A percentile compares a stretch with the other conserved stretches of the same genome.
phyloP scores from a whole-genome alignment of 2,329 filamentous ascomycete species.

The Diaporthe longicolla region DNA sequence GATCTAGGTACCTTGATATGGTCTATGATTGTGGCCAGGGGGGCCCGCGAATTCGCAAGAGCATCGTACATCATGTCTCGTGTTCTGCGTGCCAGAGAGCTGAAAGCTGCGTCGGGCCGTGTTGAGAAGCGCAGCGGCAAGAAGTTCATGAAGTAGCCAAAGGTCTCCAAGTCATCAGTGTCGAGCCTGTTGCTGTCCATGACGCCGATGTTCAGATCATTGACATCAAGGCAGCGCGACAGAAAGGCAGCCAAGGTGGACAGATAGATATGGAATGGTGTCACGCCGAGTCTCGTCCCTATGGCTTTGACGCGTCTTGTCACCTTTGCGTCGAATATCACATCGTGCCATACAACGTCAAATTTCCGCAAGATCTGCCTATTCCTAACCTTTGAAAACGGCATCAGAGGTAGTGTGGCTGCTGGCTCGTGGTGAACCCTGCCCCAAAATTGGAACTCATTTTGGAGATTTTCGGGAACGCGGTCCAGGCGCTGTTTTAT shows the following conservation, averaged over 20 bases:
- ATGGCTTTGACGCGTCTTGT: background rate
- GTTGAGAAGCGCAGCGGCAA: slow-evolving; percentile 58
- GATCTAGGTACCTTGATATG: slow-evolving; percentile 58
- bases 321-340: no score
- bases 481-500: no score
- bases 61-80: slow-evolving; percentile 51
- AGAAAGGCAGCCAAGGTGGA: slow-evolving; percentile 56
- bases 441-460: no score
- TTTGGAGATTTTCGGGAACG: no score
- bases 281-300: slow-evolving; percentile 18
- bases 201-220: slow-evolving; percentile 63
- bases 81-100: slow-evolving; percentile 46
- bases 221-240: slow-evolving; percentile 48
- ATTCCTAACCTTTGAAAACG: no score
- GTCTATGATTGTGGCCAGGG: slow-evolving; percentile 63
- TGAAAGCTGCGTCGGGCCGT: slow-evolving; percentile 47
- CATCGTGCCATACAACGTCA: no score
- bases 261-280: slow-evolving; percentile 62
- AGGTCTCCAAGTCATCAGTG: slow-evolving; percentile 48
- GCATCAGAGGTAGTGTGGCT: no score
- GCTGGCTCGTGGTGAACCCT: no score
- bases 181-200: slow-evolving; percentile 61
- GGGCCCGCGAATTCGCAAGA: slow-evolving; percentile 58
- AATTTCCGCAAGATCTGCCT: no score
- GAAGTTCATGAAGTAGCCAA: slow-evolving; percentile 65